Percentiles rank a stretch among this genome's conserved stretches.
These are phyloP conservation scores for Aspergillus taichungensis DNA, from an alignment of 495 filamentous ascomycete genomes.

Conservation along the genomic window DNA sequence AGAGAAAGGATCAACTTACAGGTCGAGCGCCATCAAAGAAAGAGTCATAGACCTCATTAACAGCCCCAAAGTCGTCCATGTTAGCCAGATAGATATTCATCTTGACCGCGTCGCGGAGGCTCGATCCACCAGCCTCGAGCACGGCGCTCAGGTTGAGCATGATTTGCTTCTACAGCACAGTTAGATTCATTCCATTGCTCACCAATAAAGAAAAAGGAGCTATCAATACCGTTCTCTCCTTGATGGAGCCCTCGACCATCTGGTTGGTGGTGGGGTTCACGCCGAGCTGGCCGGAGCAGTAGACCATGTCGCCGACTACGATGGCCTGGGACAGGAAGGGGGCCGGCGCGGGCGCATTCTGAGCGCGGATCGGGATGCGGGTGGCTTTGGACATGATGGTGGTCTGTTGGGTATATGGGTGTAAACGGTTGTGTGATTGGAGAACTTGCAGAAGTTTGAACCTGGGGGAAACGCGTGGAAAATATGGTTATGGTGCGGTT, in stretches of 20 bases:
- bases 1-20: conserved; percentile 12
- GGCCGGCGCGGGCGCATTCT: conserved; percentile 29
- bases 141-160: conserved; percentile 57
- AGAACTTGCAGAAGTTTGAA: too few species aligned
- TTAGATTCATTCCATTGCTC: background rate
- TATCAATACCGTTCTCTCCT: conserved; percentile 43
- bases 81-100: conserved; percentile 60
- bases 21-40: conserved; percentile 49
- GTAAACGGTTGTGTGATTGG: too few species aligned
- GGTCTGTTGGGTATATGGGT: background rate
- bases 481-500: too few species aligned
- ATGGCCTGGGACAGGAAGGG: conserved; percentile 39
- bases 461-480: too few species aligned
- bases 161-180: conserved; percentile 30
- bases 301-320: conserved; percentile 33
- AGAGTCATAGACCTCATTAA: conserved; percentile 51
- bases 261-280: conserved; percentile 40
- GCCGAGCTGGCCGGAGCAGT: conserved; percentile 42
- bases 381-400: conserved; percentile 11
- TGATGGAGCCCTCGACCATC: conserved; percentile 43
- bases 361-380: conserved; percentile 21
- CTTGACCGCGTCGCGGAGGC: conserved; percentile 55
- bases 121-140: conserved; percentile 54
- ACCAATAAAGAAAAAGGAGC: background rate
- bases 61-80: conserved; percentile 59